A percentile compares a stretch with the other conserved stretches of the same genome.
These are phyloP conservation scores for Comarum palustre DNA, from an alignment of 306 rosid genomes.

Conservation along the genomic window DNA sequence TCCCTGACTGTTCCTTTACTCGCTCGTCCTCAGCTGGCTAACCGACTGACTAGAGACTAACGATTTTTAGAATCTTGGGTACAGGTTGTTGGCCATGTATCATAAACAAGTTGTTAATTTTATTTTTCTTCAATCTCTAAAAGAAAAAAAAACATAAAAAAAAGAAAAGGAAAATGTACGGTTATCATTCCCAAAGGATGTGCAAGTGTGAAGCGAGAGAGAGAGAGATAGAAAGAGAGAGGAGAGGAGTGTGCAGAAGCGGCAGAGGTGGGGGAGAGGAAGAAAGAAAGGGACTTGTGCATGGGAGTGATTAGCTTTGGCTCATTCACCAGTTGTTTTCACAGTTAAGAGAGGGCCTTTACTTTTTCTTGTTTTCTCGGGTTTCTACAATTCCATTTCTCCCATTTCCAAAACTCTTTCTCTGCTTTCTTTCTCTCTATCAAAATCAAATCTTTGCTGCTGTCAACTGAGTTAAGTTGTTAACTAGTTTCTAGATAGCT, in stretches of 20 bases:
- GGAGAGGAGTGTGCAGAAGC: slow-evolving; percentile 32
- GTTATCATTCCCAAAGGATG: slow-evolving; percentile 55
- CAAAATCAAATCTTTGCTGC: slow-evolving; percentile 16
- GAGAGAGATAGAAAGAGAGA: background rate
- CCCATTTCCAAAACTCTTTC: slow-evolving; percentile 16
- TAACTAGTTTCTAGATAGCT: slow-evolving; percentile 2
- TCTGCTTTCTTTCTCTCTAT: background rate
- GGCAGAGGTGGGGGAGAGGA: slow-evolving; percentile 60
- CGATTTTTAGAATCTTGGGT: too few species aligned
- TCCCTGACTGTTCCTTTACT: too few species aligned
- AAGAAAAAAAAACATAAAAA: slow-evolving; percentile 14
- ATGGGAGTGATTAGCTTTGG: slow-evolving; percentile 82
- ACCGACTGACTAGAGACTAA: too few species aligned
- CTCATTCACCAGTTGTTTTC: slow-evolving; percentile 81
- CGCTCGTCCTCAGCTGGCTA: too few species aligned
- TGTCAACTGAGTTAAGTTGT: slow-evolving; percentile 34
- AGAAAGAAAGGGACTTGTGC: slow-evolving; percentile 91
- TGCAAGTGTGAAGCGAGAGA: slow-evolving; percentile 1
- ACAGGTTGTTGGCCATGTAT: slow-evolving; percentile 29
- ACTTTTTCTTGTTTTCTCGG: slow-evolving; percentile 40
- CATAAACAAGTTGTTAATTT: slow-evolving; percentile 15
- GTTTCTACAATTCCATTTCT: slow-evolving; percentile 70
- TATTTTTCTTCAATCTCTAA: background rate
- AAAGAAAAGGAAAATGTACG: slow-evolving; percentile 34
- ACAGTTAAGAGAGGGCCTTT: slow-evolving; percentile 39